Conservation (phyloP, 2,329 filamentous ascomycete species). For the Ploettnerulaceae sp. region DNA sequence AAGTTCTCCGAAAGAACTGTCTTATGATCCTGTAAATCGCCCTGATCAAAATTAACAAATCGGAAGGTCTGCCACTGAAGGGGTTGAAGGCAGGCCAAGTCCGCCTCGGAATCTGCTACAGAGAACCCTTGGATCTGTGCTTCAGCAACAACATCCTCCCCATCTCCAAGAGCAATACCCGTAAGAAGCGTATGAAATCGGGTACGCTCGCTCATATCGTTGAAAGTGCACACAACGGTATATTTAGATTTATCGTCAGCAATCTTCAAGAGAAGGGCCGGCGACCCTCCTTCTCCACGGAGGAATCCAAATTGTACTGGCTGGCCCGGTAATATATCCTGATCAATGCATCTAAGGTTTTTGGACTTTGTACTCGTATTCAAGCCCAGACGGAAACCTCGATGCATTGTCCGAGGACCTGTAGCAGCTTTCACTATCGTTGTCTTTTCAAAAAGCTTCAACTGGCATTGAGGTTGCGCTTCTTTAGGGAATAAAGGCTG, state of each 20-base stretch:
- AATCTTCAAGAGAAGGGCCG: constrained; percentile 63
- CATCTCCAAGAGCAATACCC: constrained; percentile 61
- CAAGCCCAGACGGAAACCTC: constrained; percentile 73
- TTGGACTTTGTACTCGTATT: constrained; percentile 74
- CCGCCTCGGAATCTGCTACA: constrained; percentile 49
- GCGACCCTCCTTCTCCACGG: constrained; percentile 63
- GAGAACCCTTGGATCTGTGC: constrained; percentile 60
- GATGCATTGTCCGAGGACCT: constrained; percentile 67
- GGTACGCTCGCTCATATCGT: constrained; percentile 64
- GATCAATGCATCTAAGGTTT: constrained; percentile 70
- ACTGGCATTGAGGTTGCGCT: constrained; percentile 62
- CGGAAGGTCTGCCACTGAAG: constrained; percentile 61
- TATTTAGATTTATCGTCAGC: constrained; percentile 41
- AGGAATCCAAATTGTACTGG: constrained; percentile 77
- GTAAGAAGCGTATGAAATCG: constrained; percentile 68
- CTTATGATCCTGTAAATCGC: constrained; percentile 52
- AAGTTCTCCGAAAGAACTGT: constrained; percentile 74
- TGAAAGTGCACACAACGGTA: constrained; percentile 73
- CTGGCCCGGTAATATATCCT: constrained; percentile 57
- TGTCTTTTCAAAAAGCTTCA: constrained; percentile 70
- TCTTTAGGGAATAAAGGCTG: constrained; percentile 73
- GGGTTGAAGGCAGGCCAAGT: constrained; percentile 27
- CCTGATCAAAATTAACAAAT: constrained; percentile 65
- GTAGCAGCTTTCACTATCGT: constrained; percentile 65
- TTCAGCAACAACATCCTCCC: constrained; percentile 68